Conservation (phyloP, 208 protist genomes). For the Herpetomonas tarakana region DNA sequence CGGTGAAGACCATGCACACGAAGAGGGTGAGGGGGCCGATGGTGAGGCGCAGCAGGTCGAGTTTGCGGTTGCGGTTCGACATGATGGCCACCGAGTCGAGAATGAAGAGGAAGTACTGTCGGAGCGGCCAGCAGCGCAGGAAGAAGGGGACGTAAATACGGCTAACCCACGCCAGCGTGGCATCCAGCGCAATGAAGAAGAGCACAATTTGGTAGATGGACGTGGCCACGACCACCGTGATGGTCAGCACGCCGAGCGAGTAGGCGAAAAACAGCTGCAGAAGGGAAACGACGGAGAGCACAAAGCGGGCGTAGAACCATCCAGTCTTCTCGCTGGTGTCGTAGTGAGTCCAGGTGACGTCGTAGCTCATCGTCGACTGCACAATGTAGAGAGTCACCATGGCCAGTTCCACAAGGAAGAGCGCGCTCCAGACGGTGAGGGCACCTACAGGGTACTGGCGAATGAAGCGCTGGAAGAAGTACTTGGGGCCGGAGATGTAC, state of each 20-base stretch:
- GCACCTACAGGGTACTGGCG: constrained; percentile 63
- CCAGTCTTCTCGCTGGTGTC: constrained; percentile 37
- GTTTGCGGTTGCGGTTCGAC: constrained; percentile 43
- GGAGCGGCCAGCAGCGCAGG: constrained; percentile 81
- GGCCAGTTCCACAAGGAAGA: constrained; percentile 71
- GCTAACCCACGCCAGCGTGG: constrained; percentile 56
- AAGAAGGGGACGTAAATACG: constrained; percentile 85
- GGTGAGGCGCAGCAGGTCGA: constrained; percentile 67
- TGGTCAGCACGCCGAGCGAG: constrained; percentile 67
- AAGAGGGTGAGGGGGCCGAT: constrained; percentile 73
- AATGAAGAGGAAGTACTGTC: constrained; percentile 86
- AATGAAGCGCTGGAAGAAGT: constrained; percentile 79
- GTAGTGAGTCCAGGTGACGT: constrained; percentile 59
- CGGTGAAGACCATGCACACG: constrained; percentile 70
- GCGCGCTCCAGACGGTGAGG: constrained; percentile 69
- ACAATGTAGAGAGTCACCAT: constrained; percentile 72
- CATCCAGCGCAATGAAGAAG: constrained; percentile 53
- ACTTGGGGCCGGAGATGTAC: constrained; percentile 69
- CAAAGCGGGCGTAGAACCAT: constrained; percentile 64
- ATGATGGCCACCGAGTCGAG: constrained; percentile 74
- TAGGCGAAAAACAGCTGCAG: constrained; percentile 84
- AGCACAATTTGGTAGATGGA: constrained; percentile 81
- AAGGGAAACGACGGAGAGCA: constrained; percentile 68
- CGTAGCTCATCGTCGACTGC: constrained; percentile 39
- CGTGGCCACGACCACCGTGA: constrained; percentile 67